Base-by-base conservation (phyloP, 2,329 filamentous ascomycete species). In the Ophiocordyceps robertsii region DNA sequence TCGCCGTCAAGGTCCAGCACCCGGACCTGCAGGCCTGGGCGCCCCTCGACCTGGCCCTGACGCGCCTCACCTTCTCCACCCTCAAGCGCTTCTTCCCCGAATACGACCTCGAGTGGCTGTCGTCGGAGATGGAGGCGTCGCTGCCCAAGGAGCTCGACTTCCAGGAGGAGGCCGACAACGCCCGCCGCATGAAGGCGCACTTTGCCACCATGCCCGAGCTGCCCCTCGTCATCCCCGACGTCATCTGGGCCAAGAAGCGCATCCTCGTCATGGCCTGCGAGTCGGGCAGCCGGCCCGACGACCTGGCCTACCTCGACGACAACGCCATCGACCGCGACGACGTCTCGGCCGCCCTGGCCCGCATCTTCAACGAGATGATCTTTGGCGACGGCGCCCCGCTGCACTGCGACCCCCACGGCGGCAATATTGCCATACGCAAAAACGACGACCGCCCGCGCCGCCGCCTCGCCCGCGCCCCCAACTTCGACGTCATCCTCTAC, bases 301-400 rank as follows among this genome's bases (percentile, higher is more conserved):
- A 98, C 57, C 73, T 96, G 1, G 77, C 77, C 14, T 96, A 84
- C 57, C 70, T 98, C 4, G 92, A 96, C 60, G 68, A 72, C 7
- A 84, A 93, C 58, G 75, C 77, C 44, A 98, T 98, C 57, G 87
- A 94, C 61, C 80, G 92, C 17, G 92, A 96, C 56, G 90, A 96
- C 62, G 92, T 98, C 6, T 94, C 89, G 0, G 89, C 90, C 1
- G 84, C 88, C 0, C 70, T 98, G 4, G 83, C 92, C 0, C 80
- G 82, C 45, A 87, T 98, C 45, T 98, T 98, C 73, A 98, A 98
- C 68, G 89, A 96, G 60, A 98, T 98, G 92, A 95, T 98, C 51
- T 98, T 98, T 51, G 89, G 90, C 39, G 76, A 81, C 41, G 75
- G 82, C 45, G 90, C 90, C 0, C 88, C 92, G 0, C 67, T 98